These are phyloP conservation scores for Beauveria sp. DNA, from an alignment of 2,329 filamentous ascomycete genomes.

Conservation along the genomic window DNA sequence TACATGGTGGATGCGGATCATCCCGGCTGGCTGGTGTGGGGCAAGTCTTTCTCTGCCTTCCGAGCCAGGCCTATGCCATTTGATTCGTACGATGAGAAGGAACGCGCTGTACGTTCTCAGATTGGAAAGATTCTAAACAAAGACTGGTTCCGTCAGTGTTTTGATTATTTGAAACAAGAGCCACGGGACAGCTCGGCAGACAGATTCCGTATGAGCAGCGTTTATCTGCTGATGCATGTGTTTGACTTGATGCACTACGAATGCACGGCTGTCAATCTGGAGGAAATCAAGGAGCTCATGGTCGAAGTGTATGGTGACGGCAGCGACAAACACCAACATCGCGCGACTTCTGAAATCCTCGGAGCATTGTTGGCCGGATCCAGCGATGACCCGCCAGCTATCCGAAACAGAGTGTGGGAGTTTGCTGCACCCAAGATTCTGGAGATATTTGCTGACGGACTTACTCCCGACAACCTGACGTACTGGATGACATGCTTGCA, in stretches of 20 bases:
- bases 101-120: constrained; percentile 63
- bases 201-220: constrained; percentile 82
- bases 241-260: constrained; percentile 85
- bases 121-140: constrained; percentile 75
- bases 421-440: constrained; percentile 86
- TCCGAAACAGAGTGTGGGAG: constrained; percentile 72
- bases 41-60: constrained; percentile 75
- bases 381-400: constrained; percentile 65
- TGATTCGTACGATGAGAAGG: constrained; percentile 70
- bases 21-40: constrained; percentile 95
- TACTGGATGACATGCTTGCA: constrained; percentile 97
- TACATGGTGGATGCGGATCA: constrained; percentile 90
- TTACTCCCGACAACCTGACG: constrained; percentile 87
- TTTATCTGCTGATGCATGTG: constrained; percentile 78
- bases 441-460: constrained; percentile 77
- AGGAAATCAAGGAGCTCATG: constrained; percentile 79
- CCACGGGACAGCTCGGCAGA: constrained; percentile 75
- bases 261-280: constrained; percentile 68
- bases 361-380: constrained; percentile 77
- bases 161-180: constrained; percentile 93
- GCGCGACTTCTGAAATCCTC: constrained; percentile 88
- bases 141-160: constrained; percentile 81
- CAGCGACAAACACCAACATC: constrained; percentile 94
- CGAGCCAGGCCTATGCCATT: constrained; percentile 62
- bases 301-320: constrained; percentile 79